phyloP scores from a whole-genome alignment of 306 rosid species.

The Ormosia emarginata region DNA sequence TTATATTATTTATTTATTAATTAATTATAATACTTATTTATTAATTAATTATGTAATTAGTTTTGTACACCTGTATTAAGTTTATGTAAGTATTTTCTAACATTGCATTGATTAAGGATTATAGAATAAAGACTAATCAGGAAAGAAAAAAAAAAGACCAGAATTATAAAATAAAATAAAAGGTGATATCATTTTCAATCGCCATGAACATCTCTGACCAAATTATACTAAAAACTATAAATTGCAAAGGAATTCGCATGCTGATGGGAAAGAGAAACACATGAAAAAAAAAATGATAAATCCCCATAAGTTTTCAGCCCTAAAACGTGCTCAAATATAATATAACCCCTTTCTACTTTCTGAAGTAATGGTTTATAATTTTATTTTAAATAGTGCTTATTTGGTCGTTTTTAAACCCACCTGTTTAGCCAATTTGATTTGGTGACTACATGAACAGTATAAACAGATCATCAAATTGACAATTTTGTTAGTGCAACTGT shows the following conservation, averaged over 20 bases:
- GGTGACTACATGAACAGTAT: neutral
- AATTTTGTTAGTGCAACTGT: neutral
- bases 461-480: neutral
- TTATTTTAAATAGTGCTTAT: neutral
- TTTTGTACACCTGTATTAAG: too few species aligned
- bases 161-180: neutral
- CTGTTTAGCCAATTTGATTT: conserved; percentile 14
- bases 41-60: too few species aligned
- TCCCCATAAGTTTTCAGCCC: neutral
- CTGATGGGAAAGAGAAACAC: neutral
- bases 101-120: neutral
- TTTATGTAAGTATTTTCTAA: neutral
- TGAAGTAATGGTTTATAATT: neutral
- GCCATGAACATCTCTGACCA: conserved; percentile 5
- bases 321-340: conserved; percentile 13
- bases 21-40: too few species aligned
- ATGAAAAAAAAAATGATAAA: neutral
- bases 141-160: neutral
- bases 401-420: conserved; percentile 21
- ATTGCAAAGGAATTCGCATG: neutral
- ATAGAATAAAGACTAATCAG: conserved; percentile 2
- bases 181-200: conserved; percentile 19
- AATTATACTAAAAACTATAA: neutral
- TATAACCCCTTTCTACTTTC: neutral
- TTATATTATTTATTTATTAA: too few species aligned